phyloP scores from a whole-genome alignment of 2,329 filamentous ascomycete species.

The Cladosporium halotolerans region DNA sequence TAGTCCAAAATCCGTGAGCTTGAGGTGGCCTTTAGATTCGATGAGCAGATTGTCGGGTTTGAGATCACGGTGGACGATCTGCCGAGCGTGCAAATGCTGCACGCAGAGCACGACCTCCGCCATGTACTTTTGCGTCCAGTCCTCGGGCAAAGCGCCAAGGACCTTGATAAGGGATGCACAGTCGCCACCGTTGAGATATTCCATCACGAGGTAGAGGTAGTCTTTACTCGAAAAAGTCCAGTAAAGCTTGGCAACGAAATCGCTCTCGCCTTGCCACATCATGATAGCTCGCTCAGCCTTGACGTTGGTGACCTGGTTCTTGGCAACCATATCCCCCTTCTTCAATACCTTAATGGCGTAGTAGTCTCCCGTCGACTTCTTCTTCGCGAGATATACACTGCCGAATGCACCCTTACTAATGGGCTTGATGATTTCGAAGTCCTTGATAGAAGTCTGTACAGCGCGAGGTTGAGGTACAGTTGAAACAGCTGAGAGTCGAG shows the following conservation, averaged over 20 bases:
- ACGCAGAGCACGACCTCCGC: constrained; percentile 96
- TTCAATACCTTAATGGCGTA: constrained; percentile 98
- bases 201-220: constrained; percentile 97
- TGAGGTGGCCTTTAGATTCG: constrained; percentile 92
- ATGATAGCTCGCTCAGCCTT: constrained; percentile 98
- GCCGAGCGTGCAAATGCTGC: constrained; percentile 86
- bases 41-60: constrained; percentile 98
- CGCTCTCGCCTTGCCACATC: constrained; percentile 99
- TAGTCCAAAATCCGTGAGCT: constrained; percentile 93
- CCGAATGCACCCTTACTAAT: constrained; percentile 99
- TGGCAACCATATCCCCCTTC: constrained; percentile 99
- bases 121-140: constrained; percentile 97
- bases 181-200: constrained; percentile 95
- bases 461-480: constrained; percentile 79
- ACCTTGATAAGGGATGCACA: constrained; percentile 96
- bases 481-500: constrained; percentile 68
- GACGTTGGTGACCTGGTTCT: constrained; percentile 98
- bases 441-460: constrained; percentile 92
- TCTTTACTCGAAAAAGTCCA: constrained; percentile 99
- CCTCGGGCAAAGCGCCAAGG: constrained; percentile 82
- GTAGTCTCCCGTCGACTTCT: constrained; percentile 97
- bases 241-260: constrained; percentile 97
- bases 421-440: constrained; percentile 98
- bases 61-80: constrained; percentile 92
- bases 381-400: constrained; percentile 95